Evolutionary conservation across 2,329 filamentous ascomycete genomes (phyloP).

Genomic region (Penicillium griseofulvum): DNA sequence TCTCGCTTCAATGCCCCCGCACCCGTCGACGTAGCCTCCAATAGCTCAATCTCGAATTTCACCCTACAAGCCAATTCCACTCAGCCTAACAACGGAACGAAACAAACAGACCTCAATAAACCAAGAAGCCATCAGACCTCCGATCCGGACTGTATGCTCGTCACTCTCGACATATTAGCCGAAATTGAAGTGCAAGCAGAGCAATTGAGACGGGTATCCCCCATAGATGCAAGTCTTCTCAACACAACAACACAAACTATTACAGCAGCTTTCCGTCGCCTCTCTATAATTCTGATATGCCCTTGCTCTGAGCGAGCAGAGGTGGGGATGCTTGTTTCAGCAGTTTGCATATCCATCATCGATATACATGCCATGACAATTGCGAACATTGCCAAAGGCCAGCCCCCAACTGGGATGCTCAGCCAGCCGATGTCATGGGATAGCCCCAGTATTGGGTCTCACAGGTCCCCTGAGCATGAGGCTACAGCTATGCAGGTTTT

Average conservation of each 20-base stretch:
- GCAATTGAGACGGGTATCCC: neutral
- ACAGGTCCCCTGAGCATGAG: neutral
- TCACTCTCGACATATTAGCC: neutral
- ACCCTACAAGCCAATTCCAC: neutral
- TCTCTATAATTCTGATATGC: constrained; percentile 8
- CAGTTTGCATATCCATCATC: constrained; percentile 11
- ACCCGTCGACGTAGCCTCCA: neutral
- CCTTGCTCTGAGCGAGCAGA: constrained; percentile 10
- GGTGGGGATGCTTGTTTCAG: constrained; percentile 5
- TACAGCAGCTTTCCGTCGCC: neutral
- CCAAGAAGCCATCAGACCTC: neutral
- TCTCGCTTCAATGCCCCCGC: neutral
- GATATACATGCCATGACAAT: neutral
- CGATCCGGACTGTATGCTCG: constrained; percentile 1
- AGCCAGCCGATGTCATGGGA: neutral
- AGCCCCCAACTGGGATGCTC: neutral
- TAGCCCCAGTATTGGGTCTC: neutral
- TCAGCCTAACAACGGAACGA: neutral
- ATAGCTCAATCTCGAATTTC: neutral
- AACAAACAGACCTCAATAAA: neutral
- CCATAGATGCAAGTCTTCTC: neutral
- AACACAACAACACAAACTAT: neutral
- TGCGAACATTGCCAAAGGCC: neutral
- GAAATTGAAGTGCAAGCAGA: constrained; percentile 1
- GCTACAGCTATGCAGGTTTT: neutral